Conservation (phyloP, 2,329 filamentous ascomycete species). For the Exophiala sideris region DNA sequence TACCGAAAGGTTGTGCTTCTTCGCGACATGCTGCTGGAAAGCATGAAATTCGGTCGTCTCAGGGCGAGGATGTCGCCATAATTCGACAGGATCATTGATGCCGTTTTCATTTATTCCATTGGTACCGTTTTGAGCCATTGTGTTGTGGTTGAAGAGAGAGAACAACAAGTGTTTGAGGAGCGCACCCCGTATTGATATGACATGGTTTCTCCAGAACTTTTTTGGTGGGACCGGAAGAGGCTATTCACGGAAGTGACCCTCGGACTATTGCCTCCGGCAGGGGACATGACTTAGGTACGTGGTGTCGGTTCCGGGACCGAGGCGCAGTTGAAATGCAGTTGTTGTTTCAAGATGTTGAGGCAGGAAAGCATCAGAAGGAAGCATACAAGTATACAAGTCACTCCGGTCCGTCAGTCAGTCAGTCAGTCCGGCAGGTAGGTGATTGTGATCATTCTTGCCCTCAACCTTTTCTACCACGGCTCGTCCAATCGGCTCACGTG, state of each 20-base stretch:
- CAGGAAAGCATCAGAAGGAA: no score
- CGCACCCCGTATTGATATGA: not conserved
- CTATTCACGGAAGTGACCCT: not conserved
- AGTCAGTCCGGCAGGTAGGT: no score
- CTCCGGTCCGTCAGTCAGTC: no score
- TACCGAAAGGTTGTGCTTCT: slow-evolving; percentile 62
- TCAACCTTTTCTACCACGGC: no score
- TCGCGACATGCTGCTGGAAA: slow-evolving; percentile 68
- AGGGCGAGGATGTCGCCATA: slow-evolving; percentile 71
- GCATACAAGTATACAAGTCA: no score
- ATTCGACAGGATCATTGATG: slow-evolving; percentile 38
- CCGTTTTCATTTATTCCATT: slow-evolving; percentile 5
- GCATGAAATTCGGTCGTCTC: slow-evolving; percentile 66
- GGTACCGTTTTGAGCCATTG: slow-evolving; percentile 14
- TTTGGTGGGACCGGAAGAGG: not conserved
- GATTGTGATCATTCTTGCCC: no score
- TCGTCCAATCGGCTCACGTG: no score
- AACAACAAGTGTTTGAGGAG: not conserved
- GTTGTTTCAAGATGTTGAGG: no score
- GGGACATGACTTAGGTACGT: not conserved
- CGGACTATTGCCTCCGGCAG: not conserved
- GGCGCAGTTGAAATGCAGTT: no score
- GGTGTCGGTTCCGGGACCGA: no score
- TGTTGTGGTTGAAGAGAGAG: not conserved
- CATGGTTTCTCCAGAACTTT: not conserved